These are phyloP conservation scores for Jatropha podagrica DNA, from an alignment of 441 rosid genomes.

Conservation along the genomic window DNA sequence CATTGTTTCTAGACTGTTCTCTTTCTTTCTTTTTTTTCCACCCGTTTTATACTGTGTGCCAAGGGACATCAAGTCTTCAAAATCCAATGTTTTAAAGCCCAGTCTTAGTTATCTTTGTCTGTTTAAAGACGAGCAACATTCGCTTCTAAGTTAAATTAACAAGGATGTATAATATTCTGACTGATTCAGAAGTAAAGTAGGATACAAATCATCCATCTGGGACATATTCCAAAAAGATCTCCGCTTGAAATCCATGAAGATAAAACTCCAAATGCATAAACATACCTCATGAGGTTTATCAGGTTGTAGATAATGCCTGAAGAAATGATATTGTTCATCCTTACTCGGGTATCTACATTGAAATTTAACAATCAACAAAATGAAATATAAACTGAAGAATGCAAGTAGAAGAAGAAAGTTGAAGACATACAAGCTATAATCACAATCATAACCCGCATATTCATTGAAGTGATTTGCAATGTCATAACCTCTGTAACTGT, in stretches of 20 bases:
- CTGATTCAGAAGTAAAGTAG: not conserved
- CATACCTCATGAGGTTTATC: constrained; percentile 72
- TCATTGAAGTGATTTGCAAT: constrained; percentile 97
- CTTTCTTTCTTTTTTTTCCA: not conserved
- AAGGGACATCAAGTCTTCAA: not conserved
- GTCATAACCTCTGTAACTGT: constrained; percentile 93
- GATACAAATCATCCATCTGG: not conserved
- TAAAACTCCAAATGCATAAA: constrained; percentile 11
- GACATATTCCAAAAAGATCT: too few species aligned
- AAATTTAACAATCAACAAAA: constrained; percentile 20
- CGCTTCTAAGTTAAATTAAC: not conserved
- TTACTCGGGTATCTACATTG: constrained; percentile 72
- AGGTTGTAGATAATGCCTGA: constrained; percentile 77
- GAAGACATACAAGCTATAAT: constrained; percentile 71
- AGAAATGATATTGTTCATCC: constrained; percentile 85
- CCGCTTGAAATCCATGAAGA: constrained; percentile 1
- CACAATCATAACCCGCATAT: constrained; percentile 96
- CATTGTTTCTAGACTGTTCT: not conserved
- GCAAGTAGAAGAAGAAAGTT: constrained; percentile 14
- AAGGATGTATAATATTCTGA: not conserved
- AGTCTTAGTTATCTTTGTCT: constrained; percentile 3
- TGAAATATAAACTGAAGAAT: not conserved
- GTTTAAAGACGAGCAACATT: not conserved
- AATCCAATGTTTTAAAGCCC: not conserved
- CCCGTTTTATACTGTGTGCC: not conserved